Percentiles rank a stretch among this genome's conserved stretches.
Evolutionary conservation across 108 stramenopile species (phyloP).

Genomic region (Cylindrotheca fusiformis): DNA sequence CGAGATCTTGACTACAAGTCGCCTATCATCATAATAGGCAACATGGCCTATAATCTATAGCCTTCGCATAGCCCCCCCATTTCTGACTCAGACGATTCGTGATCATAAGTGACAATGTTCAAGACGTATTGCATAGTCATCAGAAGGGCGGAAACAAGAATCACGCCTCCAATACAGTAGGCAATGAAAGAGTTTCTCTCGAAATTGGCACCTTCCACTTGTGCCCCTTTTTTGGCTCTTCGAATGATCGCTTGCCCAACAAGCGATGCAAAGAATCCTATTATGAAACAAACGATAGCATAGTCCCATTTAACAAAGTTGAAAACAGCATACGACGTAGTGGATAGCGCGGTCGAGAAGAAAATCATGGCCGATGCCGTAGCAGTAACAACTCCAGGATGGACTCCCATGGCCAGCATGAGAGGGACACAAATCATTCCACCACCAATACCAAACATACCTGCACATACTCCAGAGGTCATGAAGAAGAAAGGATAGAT

Average conservation of each 20-base stretch:
- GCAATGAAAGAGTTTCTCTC: conserved; percentile 93
- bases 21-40: background rate
- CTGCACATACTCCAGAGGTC: conserved; percentile 91
- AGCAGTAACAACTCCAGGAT: conserved; percentile 89
- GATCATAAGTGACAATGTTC: conserved; percentile 20
- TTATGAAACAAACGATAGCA: conserved; percentile 69
- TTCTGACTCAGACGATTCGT: conserved; percentile 5
- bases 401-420: conserved; percentile 95
- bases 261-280: conserved; percentile 83
- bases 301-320: conserved; percentile 86
- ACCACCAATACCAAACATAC: conserved; percentile 95
- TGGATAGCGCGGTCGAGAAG: conserved; percentile 86
- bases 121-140: conserved; percentile 79
- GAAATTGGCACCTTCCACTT: conserved; percentile 48
- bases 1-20: no score
- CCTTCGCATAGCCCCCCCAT: conserved; percentile 39
- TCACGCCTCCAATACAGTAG: conserved; percentile 91
- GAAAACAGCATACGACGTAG: conserved; percentile 94
- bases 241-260: conserved; percentile 88
- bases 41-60: conserved; percentile 15
- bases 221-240: conserved; percentile 28
- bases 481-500: conserved; percentile 90
- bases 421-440: conserved; percentile 92
- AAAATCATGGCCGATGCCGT: conserved; percentile 93
- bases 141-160: conserved; percentile 75